A percentile compares a stretch with the other conserved stretches of the same genome.
Conservation (phyloP, 2,329 filamentous ascomycete genomes). For the Pyrenophora tritici-repentis region DNA sequence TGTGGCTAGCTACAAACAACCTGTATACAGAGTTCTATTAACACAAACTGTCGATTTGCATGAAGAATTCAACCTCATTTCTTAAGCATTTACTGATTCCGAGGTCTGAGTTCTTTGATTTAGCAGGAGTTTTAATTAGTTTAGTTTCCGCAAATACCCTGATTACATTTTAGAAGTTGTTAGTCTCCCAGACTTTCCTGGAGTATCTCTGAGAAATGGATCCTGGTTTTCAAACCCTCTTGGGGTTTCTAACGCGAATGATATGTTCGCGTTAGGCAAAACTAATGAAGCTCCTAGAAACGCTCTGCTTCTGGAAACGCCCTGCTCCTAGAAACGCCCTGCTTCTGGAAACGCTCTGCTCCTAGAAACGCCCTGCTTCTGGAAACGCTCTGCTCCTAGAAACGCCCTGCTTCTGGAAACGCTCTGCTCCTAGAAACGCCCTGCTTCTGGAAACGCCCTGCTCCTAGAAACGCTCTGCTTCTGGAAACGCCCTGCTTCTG, state of each 20-base stretch:
- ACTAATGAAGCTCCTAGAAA: background rate
- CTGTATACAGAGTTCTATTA: too few relatives aligned
- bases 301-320: background rate
- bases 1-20: too few relatives aligned
- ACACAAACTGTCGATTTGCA: too few relatives aligned
- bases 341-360: constrained; percentile 1
- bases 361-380: background rate
- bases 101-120: too few relatives aligned
- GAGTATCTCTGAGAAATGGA: too few relatives aligned
- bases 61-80: too few relatives aligned
- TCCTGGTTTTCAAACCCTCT: background rate
- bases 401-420: constrained; percentile 1
- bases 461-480: background rate
- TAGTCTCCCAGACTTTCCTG: too few relatives aligned
- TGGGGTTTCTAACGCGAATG: background rate
- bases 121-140: too few relatives aligned
- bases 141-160: too few relatives aligned
- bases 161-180: too few relatives aligned
- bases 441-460: background rate
- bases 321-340: background rate
- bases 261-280: too few relatives aligned
- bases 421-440: background rate
- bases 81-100: too few relatives aligned
- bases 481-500: background rate
- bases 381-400: constrained; percentile 2